Evolutionary conservation across 2,329 filamentous ascomycete species (phyloP).

Genomic region (Pyrenochaeta sp.): DNA sequence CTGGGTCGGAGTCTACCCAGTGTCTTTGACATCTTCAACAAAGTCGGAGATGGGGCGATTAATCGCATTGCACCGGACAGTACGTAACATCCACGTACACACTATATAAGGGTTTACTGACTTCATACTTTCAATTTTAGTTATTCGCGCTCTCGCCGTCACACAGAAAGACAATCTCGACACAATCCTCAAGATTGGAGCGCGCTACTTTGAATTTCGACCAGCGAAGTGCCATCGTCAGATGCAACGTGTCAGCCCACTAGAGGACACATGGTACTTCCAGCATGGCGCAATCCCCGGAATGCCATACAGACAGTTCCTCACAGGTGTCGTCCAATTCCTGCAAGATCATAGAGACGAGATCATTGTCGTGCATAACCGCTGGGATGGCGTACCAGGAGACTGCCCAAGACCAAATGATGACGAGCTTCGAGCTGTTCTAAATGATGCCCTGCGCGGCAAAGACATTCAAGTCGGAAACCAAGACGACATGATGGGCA

Average conservation of each 20-base stretch:
- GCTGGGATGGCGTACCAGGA: conserved; percentile 60
- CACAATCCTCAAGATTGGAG: conserved; percentile 57
- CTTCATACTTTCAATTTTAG: conserved; percentile 25
- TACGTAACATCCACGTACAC: too few species aligned
- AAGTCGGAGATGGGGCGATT: conserved; percentile 36
- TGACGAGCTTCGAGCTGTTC: conserved; percentile 51
- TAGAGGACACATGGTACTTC: conserved; percentile 60
- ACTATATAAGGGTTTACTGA: too few species aligned
- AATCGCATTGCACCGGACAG: conserved; percentile 48
- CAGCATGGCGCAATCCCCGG: conserved; percentile 62
- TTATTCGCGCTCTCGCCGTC: conserved; percentile 59
- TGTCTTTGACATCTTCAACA: conserved; percentile 38
- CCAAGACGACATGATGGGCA: conserved; percentile 38
- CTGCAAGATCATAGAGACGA: conserved; percentile 54
- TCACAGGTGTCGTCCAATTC: conserved; percentile 54
- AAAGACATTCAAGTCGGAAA: conserved; percentile 29
- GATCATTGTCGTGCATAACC: conserved; percentile 60
- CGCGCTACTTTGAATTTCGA: conserved; percentile 63
- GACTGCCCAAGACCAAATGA: conserved; percentile 56
- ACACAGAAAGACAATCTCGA: conserved; percentile 61
- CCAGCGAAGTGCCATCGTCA: conserved; percentile 58
- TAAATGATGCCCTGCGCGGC: conserved; percentile 44
- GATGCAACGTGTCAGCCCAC: conserved; percentile 47
- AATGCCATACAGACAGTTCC: conserved; percentile 57
- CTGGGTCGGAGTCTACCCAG: conserved; percentile 35